Base-by-base conservation (phyloP, 2,329 filamentous ascomycete genomes). In the Aspergillus sp. region DNA sequence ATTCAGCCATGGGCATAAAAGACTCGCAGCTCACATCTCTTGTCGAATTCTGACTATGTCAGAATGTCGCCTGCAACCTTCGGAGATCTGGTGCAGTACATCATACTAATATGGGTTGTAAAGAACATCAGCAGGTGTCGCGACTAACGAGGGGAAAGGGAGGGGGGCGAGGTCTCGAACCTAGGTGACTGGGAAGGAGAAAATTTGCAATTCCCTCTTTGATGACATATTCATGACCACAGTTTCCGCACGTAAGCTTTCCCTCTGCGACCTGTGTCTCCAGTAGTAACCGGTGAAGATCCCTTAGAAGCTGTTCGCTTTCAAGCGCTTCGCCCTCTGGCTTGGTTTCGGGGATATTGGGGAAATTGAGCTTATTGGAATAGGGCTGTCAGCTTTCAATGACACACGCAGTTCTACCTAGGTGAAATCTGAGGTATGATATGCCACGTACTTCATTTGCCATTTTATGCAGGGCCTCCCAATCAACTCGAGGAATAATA, bases 201-300 rank as follows among this genome's bases (percentile, higher is more conserved):
- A 99, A 99, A 76, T 98, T 98, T 59, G 92, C 91, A 74, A 98
- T 96, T 5, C 95, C 95, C 77, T 99, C 93, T 73, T 95, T 93
- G 62, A 99, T 88, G 58, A 87, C 87, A 76, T 98, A 99, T 79
- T 96, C 91, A 73, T 98, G 93, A 48, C 90, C 91, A 72, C 95
- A 99, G 75, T 90, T 90, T 48, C 86, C 92, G 74, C 95, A 99
- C 5, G 93, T 90, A 63, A 99, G 82, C 76, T 90, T 93, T 3
- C 95, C 95, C 76, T 93, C 90, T 39, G 86, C 84, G 59, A 99
- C 90, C 68, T 92, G 89, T 59, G 95, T 99, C 82, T 98, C 90
- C 65, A 97, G 81, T 39, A 98, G 80, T 55, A 97, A 75, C 21
- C 85, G 84, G 74, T 98, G 93, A 69, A 97, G 77, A 66, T 96